Conservation (phyloP, 2,329 filamentous ascomycete genomes). For the Botrytis aclada region DNA sequence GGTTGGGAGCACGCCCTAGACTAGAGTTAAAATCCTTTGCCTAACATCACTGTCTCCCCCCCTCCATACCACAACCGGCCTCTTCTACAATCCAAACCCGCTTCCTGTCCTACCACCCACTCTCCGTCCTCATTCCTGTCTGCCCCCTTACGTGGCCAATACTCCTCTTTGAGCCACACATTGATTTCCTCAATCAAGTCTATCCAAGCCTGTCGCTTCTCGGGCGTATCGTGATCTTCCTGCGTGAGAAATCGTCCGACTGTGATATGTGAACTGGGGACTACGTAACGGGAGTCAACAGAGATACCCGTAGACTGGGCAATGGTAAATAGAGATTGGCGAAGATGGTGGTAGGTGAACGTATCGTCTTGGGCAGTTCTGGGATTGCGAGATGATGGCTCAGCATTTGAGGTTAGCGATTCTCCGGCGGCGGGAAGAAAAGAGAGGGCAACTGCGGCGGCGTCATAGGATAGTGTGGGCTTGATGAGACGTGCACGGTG, state of each 20-base stretch:
- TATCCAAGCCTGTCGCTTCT: slow-evolving; percentile 59
- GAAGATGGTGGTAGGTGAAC: slow-evolving; percentile 89
- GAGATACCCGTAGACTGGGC: slow-evolving; percentile 61
- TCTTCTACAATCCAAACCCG: slow-evolving; percentile 70
- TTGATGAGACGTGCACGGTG: slow-evolving; percentile 76
- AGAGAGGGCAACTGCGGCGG: slow-evolving; percentile 79
- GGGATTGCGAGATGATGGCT: slow-evolving; percentile 23
- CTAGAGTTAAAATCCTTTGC: slow-evolving; percentile 54
- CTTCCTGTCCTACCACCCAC: slow-evolving; percentile 86
- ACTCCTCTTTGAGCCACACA: slow-evolving; percentile 64
- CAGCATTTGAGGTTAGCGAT: slow-evolving; percentile 30
- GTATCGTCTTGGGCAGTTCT: slow-evolving; percentile 51
- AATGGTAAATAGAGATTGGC: slow-evolving; percentile 69
- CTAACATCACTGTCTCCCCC: slow-evolving; percentile 64
- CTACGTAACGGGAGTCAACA: slow-evolving; percentile 77
- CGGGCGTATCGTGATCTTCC: slow-evolving; percentile 56
- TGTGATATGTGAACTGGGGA: slow-evolving; percentile 87
- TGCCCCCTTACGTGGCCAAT: slow-evolving; percentile 58
- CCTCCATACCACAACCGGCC: slow-evolving; percentile 86
- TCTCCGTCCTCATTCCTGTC: slow-evolving; percentile 54
- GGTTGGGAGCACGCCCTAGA: not conserved
- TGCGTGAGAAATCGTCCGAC: slow-evolving; percentile 74
- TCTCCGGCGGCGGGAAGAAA: slow-evolving; percentile 79
- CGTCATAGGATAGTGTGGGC: slow-evolving; percentile 79
- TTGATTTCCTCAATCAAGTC: slow-evolving; percentile 74